Evolutionary conservation across 2,329 filamentous ascomycete genomes (phyloP), one percentile per base, ranked within the genome.

Genomic region (Neoascochyta sp.): DNA sequence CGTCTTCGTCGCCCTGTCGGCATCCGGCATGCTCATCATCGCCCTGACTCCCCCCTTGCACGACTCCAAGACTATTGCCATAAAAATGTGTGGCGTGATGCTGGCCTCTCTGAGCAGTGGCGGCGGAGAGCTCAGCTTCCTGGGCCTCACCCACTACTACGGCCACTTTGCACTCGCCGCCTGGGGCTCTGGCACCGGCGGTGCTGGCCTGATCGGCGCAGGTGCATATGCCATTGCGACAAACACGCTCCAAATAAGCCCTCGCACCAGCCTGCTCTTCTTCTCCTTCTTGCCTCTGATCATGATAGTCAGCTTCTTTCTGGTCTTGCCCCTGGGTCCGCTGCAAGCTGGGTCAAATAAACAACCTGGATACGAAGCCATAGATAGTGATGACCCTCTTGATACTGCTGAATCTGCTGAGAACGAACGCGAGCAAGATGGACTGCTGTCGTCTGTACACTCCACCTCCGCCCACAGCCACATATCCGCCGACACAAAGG

Each of bases 151-250:
- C 9, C 90, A 96, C 60, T 95, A 84, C 67, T 96, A 96, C 53
- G 92, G 90, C 0, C 81, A 79, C 7, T 82, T 86, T 63, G 87
- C 86, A 48, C 73, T 96, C 11, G 89, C 89, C 0, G 82, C 86
- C 19, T 98, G 92, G 92, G 85, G 87, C 0, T 90, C 84, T 43
- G 90, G 90, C 0, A 95, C 90, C 0, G 90, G 90, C 2, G 90
- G 84, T 0, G 90, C 90, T 1, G 90, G 90, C 0, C 63, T 98
- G 34, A 72, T 90, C 1, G 92, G 92, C 4, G 34, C 34, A 1
- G 88, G 88, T 0, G 72, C 90, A 9, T 98, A 96, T 64, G 86
- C 93, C 6, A 56, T 90, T 26, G 74, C 92, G 36, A 96, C 90
- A 1, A 89, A 85, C 17, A 84, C 81, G 54, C 69, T 93, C 34